Evolutionary conservation across 768 basidiomycete genomes (phyloP).

Genomic region (Kwoniella newhampshirensis): DNA sequence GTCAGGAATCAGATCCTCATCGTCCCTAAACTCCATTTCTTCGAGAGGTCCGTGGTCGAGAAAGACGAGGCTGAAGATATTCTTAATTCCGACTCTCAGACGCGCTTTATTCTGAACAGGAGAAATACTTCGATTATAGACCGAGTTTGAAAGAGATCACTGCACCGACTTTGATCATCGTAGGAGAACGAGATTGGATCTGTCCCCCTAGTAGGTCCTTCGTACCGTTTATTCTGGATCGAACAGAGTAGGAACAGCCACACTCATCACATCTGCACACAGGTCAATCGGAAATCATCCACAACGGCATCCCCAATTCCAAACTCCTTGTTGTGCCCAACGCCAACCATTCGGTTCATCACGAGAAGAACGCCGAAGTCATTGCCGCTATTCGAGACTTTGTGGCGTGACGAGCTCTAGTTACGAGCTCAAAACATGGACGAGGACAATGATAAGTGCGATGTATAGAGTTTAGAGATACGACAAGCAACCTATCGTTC

Average conservation of each 20-base stretch:
- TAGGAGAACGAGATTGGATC: constrained; percentile 31
- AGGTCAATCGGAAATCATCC: constrained; percentile 32
- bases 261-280: not conserved
- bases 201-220: constrained; percentile 24
- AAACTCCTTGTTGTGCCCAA: constrained; percentile 19
- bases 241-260: no score
- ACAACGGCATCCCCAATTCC: constrained; percentile 16
- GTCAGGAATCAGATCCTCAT: no score
- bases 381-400: constrained; percentile 21
- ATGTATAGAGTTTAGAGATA: no score
- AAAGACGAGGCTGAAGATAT: not conserved
- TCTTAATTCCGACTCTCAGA: constrained; percentile 1
- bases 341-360: constrained; percentile 32
- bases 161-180: constrained; percentile 24
- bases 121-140: constrained; percentile 32
- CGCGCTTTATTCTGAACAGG: constrained; percentile 24
- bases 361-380: constrained; percentile 28
- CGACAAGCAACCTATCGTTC: no score
- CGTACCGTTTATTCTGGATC: not conserved
- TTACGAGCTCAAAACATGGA: no score
- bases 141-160: constrained; percentile 18
- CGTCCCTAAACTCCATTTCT: no score
- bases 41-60: not conserved
- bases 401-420: not conserved
- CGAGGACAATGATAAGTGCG: no score